Conservation (phyloP, 2,329 filamentous ascomycete genomes). For the Sporothrix globosa region DNA sequence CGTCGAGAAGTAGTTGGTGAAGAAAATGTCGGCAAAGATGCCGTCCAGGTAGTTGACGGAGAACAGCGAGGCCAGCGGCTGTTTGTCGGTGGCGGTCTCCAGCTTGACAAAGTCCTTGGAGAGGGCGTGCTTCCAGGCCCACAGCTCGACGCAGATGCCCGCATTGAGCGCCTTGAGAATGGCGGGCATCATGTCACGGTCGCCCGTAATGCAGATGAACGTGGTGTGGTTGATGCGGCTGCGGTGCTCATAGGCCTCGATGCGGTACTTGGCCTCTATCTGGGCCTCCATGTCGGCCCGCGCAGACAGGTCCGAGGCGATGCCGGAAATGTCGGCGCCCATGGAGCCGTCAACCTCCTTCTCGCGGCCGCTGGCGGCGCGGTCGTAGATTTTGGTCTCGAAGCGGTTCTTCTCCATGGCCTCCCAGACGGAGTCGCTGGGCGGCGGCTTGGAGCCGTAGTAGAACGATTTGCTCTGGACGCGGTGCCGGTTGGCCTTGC, state of each 20-base stretch:
- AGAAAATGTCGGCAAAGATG: slow-evolving; percentile 33
- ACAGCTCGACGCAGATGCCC: slow-evolving; percentile 39
- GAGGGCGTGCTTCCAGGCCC: slow-evolving; percentile 39
- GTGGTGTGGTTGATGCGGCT: slow-evolving; percentile 28
- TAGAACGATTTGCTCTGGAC: neutral
- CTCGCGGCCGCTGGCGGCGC: slow-evolving; percentile 35
- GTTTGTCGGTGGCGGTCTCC: neutral
- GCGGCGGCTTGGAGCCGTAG: slow-evolving; percentile 29
- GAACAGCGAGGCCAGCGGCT: slow-evolving; percentile 9
- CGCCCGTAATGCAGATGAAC: slow-evolving; percentile 39
- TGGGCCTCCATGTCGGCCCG: neutral
- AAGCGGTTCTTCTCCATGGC: neutral
- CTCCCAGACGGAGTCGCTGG: slow-evolving; percentile 10
- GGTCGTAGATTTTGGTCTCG: slow-evolving; percentile 7
- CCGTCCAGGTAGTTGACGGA: slow-evolving; percentile 32
- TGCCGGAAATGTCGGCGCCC: slow-evolving; percentile 35
- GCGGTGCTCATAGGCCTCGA: neutral
- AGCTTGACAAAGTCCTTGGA: slow-evolving; percentile 36
- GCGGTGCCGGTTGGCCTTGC: neutral
- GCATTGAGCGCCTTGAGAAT: slow-evolving; percentile 30
- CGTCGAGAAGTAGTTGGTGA: slow-evolving; percentile 35
- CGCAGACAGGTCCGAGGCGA: slow-evolving; percentile 34
- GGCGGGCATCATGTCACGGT: slow-evolving; percentile 39
- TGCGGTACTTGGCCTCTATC: slow-evolving; percentile 12
- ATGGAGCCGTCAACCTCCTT: slow-evolving; percentile 41